Base-by-base conservation (phyloP, 2,329 filamentous ascomycete genomes). In the Xylariales sp. region DNA sequence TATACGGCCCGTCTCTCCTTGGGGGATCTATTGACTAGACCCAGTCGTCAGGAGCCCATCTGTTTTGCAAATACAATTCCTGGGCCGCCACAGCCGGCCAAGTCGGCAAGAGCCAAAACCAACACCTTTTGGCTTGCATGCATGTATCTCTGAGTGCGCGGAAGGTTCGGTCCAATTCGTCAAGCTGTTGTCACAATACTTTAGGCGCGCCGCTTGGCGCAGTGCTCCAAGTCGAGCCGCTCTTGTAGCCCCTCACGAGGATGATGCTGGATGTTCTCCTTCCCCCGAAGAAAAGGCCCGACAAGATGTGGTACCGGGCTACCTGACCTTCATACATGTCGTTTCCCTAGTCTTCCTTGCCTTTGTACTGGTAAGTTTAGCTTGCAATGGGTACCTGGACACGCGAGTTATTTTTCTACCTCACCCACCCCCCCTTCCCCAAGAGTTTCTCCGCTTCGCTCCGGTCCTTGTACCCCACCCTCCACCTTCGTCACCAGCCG, bases 311-410 rank as follows among this genome's bases (percentile, higher is more conserved):
- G 19, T 20, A 40, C 41, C 29, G 21, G 36, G 37, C 37, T 43
- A 29, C 15, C 25, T 51, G 33, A 51, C 51, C 25, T 36, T 57
- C 24, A 38, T 60, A 27, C 54, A 52, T 40, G 40, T 59, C 28
- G 48, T 54, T 36, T 60, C 57, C 16, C 42, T 54, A 40, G 50
- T 49, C 18, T 48, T 60, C 37, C 33, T 59, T 29, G 36, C 55
- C 36, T 40, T 58, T 17, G 44, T 52, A 38, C 50, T 59, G 44
- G 58, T 61, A 51, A 56, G 57, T 56, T 37, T 28, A n/a, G 27
- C 15, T 33, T 37, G 29, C 13, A 19, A 29, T 28, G 37, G 31
- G 20, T 36, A 32, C 33, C 29, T 40, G 34, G 39, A 38, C 33
- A 38, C 37, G 42, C 44, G 40, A 45, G 37, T 33, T 40, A 33